A percentile compares a stretch with the other conserved stretches of the same genome.
These are phyloP conservation scores for Fusarium irregulare DNA, from an alignment of 2,329 filamentous ascomycete genomes.

Conservation along the genomic window DNA sequence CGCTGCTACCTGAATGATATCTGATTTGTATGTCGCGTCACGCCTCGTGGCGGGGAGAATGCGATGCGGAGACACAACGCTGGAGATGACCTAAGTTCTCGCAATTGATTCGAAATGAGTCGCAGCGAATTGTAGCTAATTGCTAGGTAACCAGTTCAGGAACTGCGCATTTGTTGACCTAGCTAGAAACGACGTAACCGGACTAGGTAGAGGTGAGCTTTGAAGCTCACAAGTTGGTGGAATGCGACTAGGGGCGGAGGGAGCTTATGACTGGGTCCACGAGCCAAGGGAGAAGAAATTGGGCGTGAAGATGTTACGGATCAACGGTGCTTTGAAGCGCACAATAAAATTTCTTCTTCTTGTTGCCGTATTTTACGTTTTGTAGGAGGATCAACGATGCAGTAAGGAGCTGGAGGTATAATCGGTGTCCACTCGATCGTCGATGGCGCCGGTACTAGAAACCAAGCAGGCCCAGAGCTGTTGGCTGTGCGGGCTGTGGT, in stretches of 20 bases:
- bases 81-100: slow-evolving; percentile 21
- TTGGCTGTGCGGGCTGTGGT: slow-evolving; percentile 9
- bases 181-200: slow-evolving; percentile 16
- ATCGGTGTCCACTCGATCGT: slow-evolving; percentile 20
- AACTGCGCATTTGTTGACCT: slow-evolving; percentile 6
- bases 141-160: not conserved
- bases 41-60: slow-evolving; percentile 28
- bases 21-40: slow-evolving; percentile 28
- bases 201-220: slow-evolving; percentile 24
- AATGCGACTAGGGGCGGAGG: slow-evolving; percentile 15
- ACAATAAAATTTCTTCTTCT: slow-evolving; percentile 1
- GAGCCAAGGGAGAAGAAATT: slow-evolving; percentile 10
- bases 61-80: slow-evolving; percentile 27
- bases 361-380: not conserved
- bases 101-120: slow-evolving; percentile 12
- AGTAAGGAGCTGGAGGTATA: not conserved
- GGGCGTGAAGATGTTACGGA: not conserved
- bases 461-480: slow-evolving; percentile 9
- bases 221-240: slow-evolving; percentile 23
- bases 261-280: slow-evolving; percentile 20
- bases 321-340: slow-evolving; percentile 13
- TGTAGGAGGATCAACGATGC: not conserved
- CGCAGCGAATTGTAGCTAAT: not conserved
- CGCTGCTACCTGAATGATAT: slow-evolving; percentile 17
- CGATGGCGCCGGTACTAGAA: slow-evolving; percentile 20